Evolutionary conservation across 176 grass and related monocot species (phyloP).

Genomic region (Avena insularis): DNA sequence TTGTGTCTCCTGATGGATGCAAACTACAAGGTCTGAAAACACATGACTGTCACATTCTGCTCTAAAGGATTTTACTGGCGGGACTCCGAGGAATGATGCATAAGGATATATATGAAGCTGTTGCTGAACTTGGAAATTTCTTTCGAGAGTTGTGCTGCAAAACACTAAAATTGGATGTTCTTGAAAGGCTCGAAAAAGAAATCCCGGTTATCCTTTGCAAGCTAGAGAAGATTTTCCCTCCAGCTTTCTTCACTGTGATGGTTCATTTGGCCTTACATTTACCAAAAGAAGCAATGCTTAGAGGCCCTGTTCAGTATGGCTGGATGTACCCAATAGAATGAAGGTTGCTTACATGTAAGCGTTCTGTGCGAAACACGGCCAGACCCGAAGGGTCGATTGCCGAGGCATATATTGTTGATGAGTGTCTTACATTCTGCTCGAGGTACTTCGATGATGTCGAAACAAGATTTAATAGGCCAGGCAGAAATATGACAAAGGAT

Average conservation of each 20-base stretch:
- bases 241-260: no score
- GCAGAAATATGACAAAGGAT: background rate
- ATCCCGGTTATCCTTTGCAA: no score
- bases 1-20: no score
- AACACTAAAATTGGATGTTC: background rate
- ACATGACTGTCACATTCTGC: background rate
- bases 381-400: background rate
- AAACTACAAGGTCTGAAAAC: no score
- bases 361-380: background rate
- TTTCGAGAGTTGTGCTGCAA: background rate
- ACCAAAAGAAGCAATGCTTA: no score
- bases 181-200: no score
- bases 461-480: background rate
- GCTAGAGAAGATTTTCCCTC: no score
- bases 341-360: background rate
- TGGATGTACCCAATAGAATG: no score
- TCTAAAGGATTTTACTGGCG: background rate
- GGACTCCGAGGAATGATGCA: background rate
- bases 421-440: conserved; percentile 6
- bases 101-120: background rate
- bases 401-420: background rate
- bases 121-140: background rate
- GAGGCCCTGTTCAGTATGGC: no score
- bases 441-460: conserved; percentile 18
- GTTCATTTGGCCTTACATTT: no score